These are phyloP conservation scores for Aspergillus brasiliensis DNA, from an alignment of 2,329 filamentous ascomycete genomes.

Conservation along the genomic window DNA sequence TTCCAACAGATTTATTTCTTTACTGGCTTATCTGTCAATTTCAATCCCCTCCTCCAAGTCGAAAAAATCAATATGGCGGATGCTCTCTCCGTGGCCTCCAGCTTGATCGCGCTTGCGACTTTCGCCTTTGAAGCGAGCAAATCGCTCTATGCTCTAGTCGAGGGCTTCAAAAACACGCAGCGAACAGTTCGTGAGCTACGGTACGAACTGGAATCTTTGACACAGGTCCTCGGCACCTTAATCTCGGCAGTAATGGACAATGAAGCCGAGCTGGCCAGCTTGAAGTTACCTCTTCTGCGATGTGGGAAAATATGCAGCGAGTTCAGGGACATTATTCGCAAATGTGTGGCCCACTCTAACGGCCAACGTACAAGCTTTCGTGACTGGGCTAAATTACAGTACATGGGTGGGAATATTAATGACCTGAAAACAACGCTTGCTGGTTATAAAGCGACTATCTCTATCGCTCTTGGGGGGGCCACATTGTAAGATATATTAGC, in stretches of 20 bases:
- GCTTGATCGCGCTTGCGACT: conserved; percentile 23
- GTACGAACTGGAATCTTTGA: conserved; percentile 21
- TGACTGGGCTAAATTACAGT: conserved; percentile 17
- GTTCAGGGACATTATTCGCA: conserved; percentile 18
- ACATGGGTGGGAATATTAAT: conserved; percentile 21
- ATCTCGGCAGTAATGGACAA: conserved; percentile 12
- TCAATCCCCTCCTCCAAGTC: neutral
- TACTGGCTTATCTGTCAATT: neutral
- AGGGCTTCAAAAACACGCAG: conserved; percentile 21
- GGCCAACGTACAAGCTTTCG: conserved; percentile 19
- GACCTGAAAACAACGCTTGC: conserved; percentile 24
- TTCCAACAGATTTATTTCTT: neutral
- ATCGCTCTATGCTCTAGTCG: conserved; percentile 21
- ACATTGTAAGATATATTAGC: conserved; percentile 26
- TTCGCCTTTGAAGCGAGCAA: conserved; percentile 28
- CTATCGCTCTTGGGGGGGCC: conserved; percentile 28
- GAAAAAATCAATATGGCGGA: conserved; percentile 20
- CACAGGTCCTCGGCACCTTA: conserved; percentile 17
- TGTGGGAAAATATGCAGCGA: conserved; percentile 26
- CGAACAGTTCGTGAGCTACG: conserved; percentile 22
- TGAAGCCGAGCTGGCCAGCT: conserved; percentile 18
- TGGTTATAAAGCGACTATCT: conserved; percentile 30
- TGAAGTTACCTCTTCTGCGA: conserved; percentile 25
- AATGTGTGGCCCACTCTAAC: conserved; percentile 18
- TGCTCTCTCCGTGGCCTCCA: conserved; percentile 20